Base-by-base conservation (phyloP, 179 eudicot species). In the Spergularia azorica region DNA sequence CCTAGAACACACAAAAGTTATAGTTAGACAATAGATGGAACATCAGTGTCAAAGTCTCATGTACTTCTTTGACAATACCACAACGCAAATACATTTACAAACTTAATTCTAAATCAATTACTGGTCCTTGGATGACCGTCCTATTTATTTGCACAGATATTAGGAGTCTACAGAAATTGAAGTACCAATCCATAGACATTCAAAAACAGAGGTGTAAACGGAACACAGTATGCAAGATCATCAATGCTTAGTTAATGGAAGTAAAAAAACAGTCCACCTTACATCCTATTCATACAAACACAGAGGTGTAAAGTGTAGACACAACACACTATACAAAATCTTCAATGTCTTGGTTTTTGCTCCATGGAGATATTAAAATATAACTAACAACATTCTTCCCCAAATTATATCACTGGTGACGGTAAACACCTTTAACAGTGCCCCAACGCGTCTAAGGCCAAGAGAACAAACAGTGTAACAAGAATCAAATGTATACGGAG, bases 1-100 rank as follows among this genome's bases (percentile, higher is more conserved):
- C 98, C 98, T 95, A 79, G 38, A 70, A 65, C 43, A 55, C 59
- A 5, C 50, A 21, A 16, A 58, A 4, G 16, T 54, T 54, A 54
- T 11, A 60, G 58, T 9, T n/a, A 59, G 32, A 55, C 16, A 16
- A 4, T 43, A 51, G 5, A 70, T 15, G 32, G 32, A 5, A 26
- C n/a, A 70, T 70, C 21, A 50, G 38, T 64, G 7, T 26, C 20
- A 58, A 14, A 0, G 11, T 75, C 72, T 72, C 54, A 58, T 26
- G 51, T 52, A 58, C 17, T 20, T 20, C 59, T 43, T 36, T 48
- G 39, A 73, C 63, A 74, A 69, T 38, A 38, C 32, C 32, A 26
- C 32, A 26, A 2, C 32, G 32, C 32, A 60, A 26, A 43, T 43
- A 43, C 48, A 43, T 43, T 3, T 43, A 4, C 0, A 41, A 43